A percentile compares a stretch with the other conserved stretches of the same genome.
Conservation (phyloP, 306 rosid species). For the Senna tora region DNA sequence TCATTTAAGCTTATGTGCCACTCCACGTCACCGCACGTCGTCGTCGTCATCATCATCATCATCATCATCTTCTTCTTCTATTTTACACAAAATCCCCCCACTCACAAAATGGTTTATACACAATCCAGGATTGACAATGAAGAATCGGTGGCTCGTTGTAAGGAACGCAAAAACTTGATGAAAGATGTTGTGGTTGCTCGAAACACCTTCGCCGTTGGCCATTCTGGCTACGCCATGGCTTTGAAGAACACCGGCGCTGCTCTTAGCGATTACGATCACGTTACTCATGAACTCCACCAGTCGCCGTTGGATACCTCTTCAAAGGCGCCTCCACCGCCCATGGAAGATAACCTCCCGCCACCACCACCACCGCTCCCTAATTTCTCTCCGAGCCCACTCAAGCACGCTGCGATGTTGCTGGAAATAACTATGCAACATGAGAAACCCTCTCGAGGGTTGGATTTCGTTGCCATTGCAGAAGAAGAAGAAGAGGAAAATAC, state of each 20-base stretch:
- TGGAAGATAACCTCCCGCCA: conserved; percentile 45
- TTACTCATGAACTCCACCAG: conserved; percentile 38
- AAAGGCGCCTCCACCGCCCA: conserved; percentile 16
- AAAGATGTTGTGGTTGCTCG: conserved; percentile 75
- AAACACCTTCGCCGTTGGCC: conserved; percentile 82
- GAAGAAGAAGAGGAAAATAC: conserved; percentile 42
- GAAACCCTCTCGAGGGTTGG: conserved; percentile 24
- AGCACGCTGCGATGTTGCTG: conserved; percentile 71
- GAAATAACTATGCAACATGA: conserved; percentile 42
- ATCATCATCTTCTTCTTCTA: no score
- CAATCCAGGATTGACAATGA: conserved; percentile 88
- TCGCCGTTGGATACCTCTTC: conserved; percentile 48
- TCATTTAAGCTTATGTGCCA: no score
- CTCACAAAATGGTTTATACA: conserved; percentile 72
- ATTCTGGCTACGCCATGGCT: conserved; percentile 70
- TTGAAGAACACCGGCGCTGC: conserved; percentile 91
- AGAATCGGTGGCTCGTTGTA: conserved; percentile 80
- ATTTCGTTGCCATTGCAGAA: conserved; percentile 53
- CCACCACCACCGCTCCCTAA: conserved; percentile 78
- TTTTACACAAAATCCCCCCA: background rate
- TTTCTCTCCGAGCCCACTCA: conserved; percentile 69
- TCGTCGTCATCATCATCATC: no score
- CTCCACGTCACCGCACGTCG: no score
- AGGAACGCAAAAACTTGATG: conserved; percentile 69
- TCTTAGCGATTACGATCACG: conserved; percentile 66